Evolutionary conservation across 306 rosid species (phyloP), one percentile per base, ranked within the genome.

Genomic region (Erythrophleum fordii): DNA sequence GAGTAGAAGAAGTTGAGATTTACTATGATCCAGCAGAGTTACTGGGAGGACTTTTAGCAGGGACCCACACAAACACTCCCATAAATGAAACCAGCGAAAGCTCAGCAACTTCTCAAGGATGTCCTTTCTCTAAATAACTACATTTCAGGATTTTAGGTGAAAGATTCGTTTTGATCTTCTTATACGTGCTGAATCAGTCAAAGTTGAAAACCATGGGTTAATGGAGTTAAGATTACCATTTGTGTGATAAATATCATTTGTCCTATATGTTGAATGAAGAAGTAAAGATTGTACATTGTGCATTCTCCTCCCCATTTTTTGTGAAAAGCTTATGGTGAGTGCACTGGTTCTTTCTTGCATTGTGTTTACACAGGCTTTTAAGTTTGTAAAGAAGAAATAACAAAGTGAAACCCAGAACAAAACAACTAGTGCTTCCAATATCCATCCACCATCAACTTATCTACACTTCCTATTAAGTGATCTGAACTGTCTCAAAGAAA

Each of bases 11-110:
- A 83, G 97, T 79, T 45, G 88, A 92, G 76, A 53, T 92, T 29
- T 92, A 86, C 87, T 92, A 86, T 45, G 95, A 90, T 55, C 92
- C 95, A 48, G 93, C 88, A 34, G 95, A 90, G 90, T 86, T 90
- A 41, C 25, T 88, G 44, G 92, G 91, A 79, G 94, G 86, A 34
- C 94, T 92, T 80, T n/a, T 92, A 39, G 83, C 77, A 59, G 83
- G 75, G 23, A 41, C 26, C 18, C 20, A 69, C 59, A 17, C 75
- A 65, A 52, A 23, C 17, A 3, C 12, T 39, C 11, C 66, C 31
- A 31, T 20, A 34, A 61, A 16, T 11, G 73, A 73, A 23, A 51
- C 28, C 70, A 81, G 56, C 56, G 77, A 85, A 49, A 51, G 41
- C 64, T 52, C 79, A 80, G 48, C 82, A 34, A 9, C 64, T 79